Conservation (phyloP, 2,329 filamentous ascomycete genomes). For the Epichloe sylvatica region DNA sequence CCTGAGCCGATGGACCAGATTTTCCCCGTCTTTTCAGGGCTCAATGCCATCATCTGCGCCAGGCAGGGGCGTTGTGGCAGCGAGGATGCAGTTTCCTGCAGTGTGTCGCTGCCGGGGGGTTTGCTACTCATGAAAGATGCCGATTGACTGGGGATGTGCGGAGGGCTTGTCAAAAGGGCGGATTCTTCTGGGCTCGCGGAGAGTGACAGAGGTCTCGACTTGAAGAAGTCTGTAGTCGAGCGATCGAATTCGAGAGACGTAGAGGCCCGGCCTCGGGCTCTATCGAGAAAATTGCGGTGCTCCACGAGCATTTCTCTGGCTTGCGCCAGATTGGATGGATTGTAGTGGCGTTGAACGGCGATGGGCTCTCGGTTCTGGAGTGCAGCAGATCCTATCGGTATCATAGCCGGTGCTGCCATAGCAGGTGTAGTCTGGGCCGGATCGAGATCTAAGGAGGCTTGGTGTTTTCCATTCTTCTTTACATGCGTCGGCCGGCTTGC, state of each 20-base stretch:
- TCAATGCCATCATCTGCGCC: slow-evolving; percentile 29
- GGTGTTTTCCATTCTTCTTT: slow-evolving; percentile 6
- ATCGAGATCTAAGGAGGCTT: slow-evolving; percentile 3
- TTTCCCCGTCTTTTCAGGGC: slow-evolving; percentile 47
- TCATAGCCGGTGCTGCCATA: slow-evolving; percentile 20
- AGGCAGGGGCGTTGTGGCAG: slow-evolving; percentile 23
- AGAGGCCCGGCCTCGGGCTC: slow-evolving; percentile 16
- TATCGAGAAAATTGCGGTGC: slow-evolving; percentile 19
- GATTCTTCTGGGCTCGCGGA: slow-evolving; percentile 17
- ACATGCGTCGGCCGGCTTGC: slow-evolving; percentile 1
- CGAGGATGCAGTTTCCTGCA: slow-evolving; percentile 7
- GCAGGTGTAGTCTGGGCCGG: slow-evolving; percentile 5
- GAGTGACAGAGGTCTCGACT: slow-evolving; percentile 13
- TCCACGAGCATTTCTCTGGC: slow-evolving; percentile 25
- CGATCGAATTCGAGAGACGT: slow-evolving; percentile 23
- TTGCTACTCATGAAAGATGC: slow-evolving; percentile 3
- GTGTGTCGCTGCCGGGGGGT: slow-evolving; percentile 9
- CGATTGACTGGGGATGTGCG: slow-evolving; percentile 8
- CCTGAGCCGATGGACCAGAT: slow-evolving; percentile 49
- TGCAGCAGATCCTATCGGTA: slow-evolving; percentile 17
- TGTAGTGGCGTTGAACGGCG: slow-evolving; percentile 20
- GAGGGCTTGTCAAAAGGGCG: slow-evolving; percentile 11
- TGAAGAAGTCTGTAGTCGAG: slow-evolving; percentile 11
- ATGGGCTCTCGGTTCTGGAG: slow-evolving; percentile 16
- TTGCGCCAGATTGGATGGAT: slow-evolving; percentile 17